These are phyloP conservation scores for Fusarium sp. DNA, from an alignment of 2,329 filamentous ascomycete species.

Conservation along the genomic window DNA sequence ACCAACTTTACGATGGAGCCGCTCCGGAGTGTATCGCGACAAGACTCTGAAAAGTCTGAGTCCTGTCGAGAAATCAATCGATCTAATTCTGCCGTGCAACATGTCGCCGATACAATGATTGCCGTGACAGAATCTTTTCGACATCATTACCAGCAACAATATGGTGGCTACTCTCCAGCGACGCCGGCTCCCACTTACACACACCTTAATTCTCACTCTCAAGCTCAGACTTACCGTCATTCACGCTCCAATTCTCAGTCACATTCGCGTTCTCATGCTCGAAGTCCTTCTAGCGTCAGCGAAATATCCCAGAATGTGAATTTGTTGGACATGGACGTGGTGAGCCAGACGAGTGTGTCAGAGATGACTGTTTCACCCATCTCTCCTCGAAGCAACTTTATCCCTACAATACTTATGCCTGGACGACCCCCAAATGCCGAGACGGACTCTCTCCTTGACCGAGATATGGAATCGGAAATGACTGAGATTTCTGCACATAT, in stretches of 20 bases:
- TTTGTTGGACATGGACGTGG: constrained; percentile 30
- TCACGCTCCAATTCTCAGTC: constrained; percentile 6
- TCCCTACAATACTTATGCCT: constrained; percentile 18
- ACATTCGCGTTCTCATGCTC: constrained; percentile 21
- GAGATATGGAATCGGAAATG: constrained; percentile 27
- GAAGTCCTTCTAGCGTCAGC: constrained; percentile 41
- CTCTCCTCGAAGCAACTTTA: constrained; percentile 22
- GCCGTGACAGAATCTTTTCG: constrained; percentile 46
- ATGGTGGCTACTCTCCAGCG: constrained; percentile 31
- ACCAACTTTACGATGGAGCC: constrained; percentile 40
- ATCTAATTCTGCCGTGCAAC: constrained; percentile 34
- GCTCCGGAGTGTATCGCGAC: constrained; percentile 25
- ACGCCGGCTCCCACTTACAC: constrained; percentile 41
- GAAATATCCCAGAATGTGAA: constrained; percentile 36
- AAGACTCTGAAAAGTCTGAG: constrained; percentile 44
- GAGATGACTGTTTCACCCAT: constrained; percentile 36
- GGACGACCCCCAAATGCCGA: constrained; percentile 20
- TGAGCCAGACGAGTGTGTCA: constrained; percentile 39
- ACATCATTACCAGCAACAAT: constrained; percentile 39
- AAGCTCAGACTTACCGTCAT: not conserved
- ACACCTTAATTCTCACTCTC: constrained; percentile 6
- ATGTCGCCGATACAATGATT: constrained; percentile 44
- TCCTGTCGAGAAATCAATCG: constrained; percentile 30
- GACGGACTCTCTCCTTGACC: constrained; percentile 38
- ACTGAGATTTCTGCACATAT: constrained; percentile 9